Conservation (phyloP, 352 stramenopile genomes). For the Globisporangium heterothallicum region DNA sequence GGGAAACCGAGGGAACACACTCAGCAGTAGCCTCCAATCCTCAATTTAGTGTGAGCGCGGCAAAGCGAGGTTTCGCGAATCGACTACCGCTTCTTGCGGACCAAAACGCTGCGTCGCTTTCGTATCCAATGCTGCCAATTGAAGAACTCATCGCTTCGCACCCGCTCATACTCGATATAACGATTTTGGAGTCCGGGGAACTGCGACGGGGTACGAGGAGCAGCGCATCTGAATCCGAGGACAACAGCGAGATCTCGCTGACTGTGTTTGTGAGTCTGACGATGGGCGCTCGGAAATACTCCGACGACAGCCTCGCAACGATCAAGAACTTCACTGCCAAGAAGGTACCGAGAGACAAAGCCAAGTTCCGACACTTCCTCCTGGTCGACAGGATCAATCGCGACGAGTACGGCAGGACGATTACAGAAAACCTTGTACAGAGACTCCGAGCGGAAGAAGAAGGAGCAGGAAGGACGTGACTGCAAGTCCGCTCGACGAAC, state of each 20-base stretch:
- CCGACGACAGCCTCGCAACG: conserved; percentile 12
- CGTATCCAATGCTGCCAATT: conserved; percentile 10
- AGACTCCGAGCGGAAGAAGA: background rate
- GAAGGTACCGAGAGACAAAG: background rate
- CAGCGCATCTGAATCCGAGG: background rate
- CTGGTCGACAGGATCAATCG: conserved; percentile 5
- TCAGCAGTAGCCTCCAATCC: conserved; percentile 1
- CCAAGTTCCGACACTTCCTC: background rate
- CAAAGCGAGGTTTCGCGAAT: background rate
- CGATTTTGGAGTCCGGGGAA: conserved; percentile 2
- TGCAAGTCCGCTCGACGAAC: background rate
- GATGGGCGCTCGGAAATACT: conserved; percentile 10
- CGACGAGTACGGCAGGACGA: conserved; percentile 4
- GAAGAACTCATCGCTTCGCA: conserved; percentile 25
- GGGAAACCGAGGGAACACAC: conserved; percentile 1
- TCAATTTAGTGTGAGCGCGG: conserved; percentile 8
- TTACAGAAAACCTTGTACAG: background rate
- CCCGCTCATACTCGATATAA: conserved; percentile 20
- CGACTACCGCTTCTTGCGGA: background rate
- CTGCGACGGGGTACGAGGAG: no score
- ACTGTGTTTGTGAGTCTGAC: conserved; percentile 6
- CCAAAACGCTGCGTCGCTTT: background rate
- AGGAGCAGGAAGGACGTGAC: background rate
- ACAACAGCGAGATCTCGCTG: background rate
- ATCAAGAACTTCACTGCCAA: conserved; percentile 14